A percentile compares a stretch with the other conserved stretches of the same genome.
Conservation (phyloP, 2,329 filamentous ascomycete genomes). For the Drechslerella stenobrocha region DNA sequence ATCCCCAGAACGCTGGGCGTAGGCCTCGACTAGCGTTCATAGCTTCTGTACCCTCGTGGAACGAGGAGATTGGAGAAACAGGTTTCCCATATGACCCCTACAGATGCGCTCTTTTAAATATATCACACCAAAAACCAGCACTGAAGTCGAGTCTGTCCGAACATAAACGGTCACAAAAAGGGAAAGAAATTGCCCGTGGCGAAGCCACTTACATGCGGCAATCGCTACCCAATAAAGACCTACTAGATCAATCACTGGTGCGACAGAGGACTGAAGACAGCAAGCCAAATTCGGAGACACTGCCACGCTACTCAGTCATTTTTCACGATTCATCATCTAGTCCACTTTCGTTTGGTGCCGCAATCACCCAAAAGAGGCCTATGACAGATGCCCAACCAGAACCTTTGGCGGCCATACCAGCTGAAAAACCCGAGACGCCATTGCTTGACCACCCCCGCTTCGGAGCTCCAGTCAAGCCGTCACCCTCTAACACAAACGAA, state of each 20-base stretch:
- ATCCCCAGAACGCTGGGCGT: slow-evolving; percentile 30
- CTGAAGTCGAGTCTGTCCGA: slow-evolving; percentile 3
- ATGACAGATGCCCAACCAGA: not conserved
- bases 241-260: not conserved
- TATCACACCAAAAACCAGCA: slow-evolving; percentile 35
- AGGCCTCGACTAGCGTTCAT: slow-evolving; percentile 42
- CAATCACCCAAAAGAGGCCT: not conserved
- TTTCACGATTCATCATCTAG: slow-evolving; percentile 7
- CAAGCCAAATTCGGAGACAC: slow-evolving; percentile 7
- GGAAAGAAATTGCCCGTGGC: slow-evolving; percentile 38
- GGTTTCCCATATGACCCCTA: slow-evolving; percentile 47
- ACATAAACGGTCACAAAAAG: slow-evolving; percentile 33
- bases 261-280: not conserved
- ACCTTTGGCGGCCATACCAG: not conserved
- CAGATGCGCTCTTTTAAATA: slow-evolving; percentile 40
- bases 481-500: not conserved
- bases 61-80: slow-evolving; percentile 35
- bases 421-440: slow-evolving; percentile 22
- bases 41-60: slow-evolving; percentile 42
- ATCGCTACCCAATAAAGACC: not conserved
- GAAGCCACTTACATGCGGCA: not conserved
- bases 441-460: not conserved
- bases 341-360: not conserved
- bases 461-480: not conserved
- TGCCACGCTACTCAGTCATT: slow-evolving; percentile 42